These are phyloP conservation scores for Olyra latifolia DNA, from an alignment of 176 grass and related monocot species.

Conservation along the genomic window DNA sequence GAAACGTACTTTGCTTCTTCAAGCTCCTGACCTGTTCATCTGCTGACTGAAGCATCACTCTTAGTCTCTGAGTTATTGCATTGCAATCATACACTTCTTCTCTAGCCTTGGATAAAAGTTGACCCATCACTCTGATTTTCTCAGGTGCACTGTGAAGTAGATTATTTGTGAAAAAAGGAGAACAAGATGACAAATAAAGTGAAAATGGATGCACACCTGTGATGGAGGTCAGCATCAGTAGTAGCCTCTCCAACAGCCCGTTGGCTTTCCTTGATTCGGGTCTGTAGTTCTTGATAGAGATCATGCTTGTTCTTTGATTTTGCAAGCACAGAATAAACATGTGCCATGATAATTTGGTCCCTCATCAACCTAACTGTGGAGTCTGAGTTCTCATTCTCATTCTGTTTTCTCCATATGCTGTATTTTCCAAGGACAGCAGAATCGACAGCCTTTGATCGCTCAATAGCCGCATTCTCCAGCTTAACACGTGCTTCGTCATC, in stretches of 20 bases:
- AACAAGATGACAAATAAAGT: conserved; percentile 21
- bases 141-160: conserved; percentile 66
- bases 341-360: conserved; percentile 97
- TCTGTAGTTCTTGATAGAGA: conserved; percentile 79
- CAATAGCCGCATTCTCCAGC: conserved; percentile 89
- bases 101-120: conserved; percentile 80
- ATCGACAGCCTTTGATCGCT: conserved; percentile 88
- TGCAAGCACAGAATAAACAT: conserved; percentile 72
- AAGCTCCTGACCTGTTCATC: conserved; percentile 94
- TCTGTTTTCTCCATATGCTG: conserved; percentile 96
- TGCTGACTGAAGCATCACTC: conserved; percentile 95
- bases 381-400: conserved; percentile 91
- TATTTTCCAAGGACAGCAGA: conserved; percentile 96
- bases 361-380: conserved; percentile 97
- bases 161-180: conserved; percentile 31
- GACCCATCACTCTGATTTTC: conserved; percentile 90
- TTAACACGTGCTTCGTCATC: conserved; percentile 87
- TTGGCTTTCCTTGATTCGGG: conserved; percentile 88
- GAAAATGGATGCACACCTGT: conserved; percentile 47
- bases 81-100: conserved; percentile 91
- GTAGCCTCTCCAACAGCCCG: conserved; percentile 76
- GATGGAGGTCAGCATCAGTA: conserved; percentile 89
- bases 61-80: conserved; percentile 69
- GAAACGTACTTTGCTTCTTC: conserved; percentile 97
- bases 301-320: conserved; percentile 71